These are phyloP conservation scores for Talaromyces atroroseus DNA, from an alignment of 2,329 filamentous ascomycete species.

Conservation along the genomic window DNA sequence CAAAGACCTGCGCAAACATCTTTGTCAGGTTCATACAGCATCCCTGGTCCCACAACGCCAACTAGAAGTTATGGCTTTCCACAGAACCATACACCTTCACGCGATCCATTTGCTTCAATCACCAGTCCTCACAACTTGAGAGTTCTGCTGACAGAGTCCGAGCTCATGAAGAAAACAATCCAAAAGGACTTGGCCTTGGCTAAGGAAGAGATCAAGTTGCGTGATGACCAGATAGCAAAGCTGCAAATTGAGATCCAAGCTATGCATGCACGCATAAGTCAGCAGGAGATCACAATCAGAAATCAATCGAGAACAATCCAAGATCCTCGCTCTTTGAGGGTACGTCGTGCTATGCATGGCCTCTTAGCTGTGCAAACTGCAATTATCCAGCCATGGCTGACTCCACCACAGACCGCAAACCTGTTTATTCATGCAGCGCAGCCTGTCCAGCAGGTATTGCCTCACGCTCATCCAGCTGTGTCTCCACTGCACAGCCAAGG, in stretches of 20 bases:
- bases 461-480: neutral
- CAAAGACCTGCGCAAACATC: neutral
- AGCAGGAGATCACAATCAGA: constrained; percentile 21
- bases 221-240: constrained; percentile 6
- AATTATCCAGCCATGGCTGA: neutral
- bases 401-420: neutral
- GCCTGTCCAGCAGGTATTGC: neutral
- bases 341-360: constrained; percentile 2
- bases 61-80: neutral
- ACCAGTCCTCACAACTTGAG: neutral
- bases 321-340: constrained; percentile 16
- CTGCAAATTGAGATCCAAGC: constrained; percentile 13
- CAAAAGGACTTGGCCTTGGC: constrained; percentile 10
- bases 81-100: neutral
- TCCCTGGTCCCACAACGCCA: neutral
- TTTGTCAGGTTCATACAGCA: neutral
- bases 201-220: neutral
- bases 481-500: neutral
- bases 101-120: neutral
- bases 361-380: constrained; percentile 9
- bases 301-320: constrained; percentile 26
- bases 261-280: constrained; percentile 18
- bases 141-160: neutral
- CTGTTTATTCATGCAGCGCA: neutral
- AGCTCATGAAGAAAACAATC: neutral